A percentile compares a stretch with the other conserved stretches of the same genome.
These are phyloP conservation scores for Cystobasidium pallidum DNA, from an alignment of 1,284 basidiomycete species.

Conservation along the genomic window DNA sequence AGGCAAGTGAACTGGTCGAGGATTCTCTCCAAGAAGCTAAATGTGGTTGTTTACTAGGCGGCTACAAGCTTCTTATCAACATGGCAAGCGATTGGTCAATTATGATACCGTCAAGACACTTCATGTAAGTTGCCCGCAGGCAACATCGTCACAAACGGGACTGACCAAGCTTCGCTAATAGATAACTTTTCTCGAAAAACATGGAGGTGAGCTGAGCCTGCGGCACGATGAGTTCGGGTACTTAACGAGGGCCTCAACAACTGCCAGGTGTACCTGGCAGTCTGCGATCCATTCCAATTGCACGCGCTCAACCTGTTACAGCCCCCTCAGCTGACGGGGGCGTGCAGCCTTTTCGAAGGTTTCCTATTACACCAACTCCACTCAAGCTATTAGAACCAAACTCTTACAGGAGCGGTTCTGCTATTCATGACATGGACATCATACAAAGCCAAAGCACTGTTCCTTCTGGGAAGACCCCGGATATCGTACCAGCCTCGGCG, in stretches of 20 bases:
- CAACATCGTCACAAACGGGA: not conserved
- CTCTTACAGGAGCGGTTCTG: not conserved
- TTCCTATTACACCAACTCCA: not conserved
- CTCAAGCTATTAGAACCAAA: not conserved
- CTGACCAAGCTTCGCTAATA: not conserved
- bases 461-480: not conserved
- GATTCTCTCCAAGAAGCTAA: not conserved
- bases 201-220: conserved; percentile 25
- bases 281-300: conserved; percentile 19
- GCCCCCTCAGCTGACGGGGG: not conserved
- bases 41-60: not conserved
- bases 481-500: not conserved
- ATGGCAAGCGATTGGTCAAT: conserved; percentile 19
- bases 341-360: not conserved
- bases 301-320: not conserved
- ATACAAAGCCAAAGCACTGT: not conserved
- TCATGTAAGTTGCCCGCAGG: conserved; percentile 5
- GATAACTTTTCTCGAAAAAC: conserved; percentile 19
- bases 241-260: not conserved
- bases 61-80: conserved; percentile 39
- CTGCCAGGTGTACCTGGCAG: conserved; percentile 23
- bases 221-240: not conserved
- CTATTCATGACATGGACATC: no score
- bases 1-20: no score
- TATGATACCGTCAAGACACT: conserved; percentile 19